Conservation (phyloP, 768 basidiomycete species). For the Mrakia hoshinonis region DNA sequence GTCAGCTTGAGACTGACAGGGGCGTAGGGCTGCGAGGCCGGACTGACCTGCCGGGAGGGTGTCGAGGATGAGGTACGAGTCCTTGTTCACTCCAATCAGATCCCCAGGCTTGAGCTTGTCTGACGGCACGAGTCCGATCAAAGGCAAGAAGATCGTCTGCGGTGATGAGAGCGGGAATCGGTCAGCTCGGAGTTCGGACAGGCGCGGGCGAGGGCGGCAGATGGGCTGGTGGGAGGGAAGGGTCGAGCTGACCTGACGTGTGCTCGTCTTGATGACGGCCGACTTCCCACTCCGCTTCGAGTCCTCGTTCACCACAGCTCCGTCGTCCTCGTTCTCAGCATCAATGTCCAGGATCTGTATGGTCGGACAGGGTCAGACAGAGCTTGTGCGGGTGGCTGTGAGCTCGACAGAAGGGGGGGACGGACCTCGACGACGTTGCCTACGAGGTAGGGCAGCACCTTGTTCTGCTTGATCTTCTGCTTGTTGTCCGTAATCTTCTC, state of each 20-base stretch:
- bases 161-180: not conserved
- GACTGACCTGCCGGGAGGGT: conserved; percentile 60
- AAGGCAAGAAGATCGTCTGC: conserved; percentile 86
- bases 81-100: conserved; percentile 98
- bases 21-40: not conserved
- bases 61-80: conserved; percentile 93
- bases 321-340: conserved; percentile 85
- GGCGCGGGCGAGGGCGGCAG: not conserved
- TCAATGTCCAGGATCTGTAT: conserved; percentile 83
- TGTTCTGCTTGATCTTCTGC: conserved; percentile 99
- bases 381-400: not conserved
- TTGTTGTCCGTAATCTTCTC: conserved; percentile 97
- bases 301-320: conserved; percentile 89
- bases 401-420: conserved; percentile 10
- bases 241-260: conserved; percentile 56
- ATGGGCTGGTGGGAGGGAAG: not conserved
- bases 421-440: conserved; percentile 93
- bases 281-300: conserved; percentile 96
- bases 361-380: not conserved
- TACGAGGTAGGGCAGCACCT: conserved; percentile 94
- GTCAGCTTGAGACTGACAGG: too few relatives aligned
- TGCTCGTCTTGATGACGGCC: conserved; percentile 97
- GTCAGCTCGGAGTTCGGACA: not conserved
- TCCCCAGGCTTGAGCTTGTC: conserved; percentile 83
- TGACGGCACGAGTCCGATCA: conserved; percentile 92